Base-by-base conservation (phyloP, 202 grass and related monocot species). In the Dendrocalamus latiflorus region DNA sequence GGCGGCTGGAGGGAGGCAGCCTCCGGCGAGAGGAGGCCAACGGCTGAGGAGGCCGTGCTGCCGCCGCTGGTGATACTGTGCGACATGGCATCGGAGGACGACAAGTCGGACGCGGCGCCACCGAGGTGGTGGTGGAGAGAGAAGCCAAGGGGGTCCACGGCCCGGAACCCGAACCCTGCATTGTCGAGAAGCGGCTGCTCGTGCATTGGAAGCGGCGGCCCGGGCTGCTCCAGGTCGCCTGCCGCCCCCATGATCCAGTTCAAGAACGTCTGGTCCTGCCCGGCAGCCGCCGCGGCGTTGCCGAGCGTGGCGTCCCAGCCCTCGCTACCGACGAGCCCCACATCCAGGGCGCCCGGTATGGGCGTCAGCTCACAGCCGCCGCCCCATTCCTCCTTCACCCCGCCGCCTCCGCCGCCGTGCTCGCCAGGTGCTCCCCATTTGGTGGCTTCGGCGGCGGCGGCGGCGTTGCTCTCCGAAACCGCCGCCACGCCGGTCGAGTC, bases 221-320 rank as follows among this genome's bases (percentile, higher is more conserved):
- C 78, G 2, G 77, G 77, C 84, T 70, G 79, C 38, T 68, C 84
- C 74, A 71, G 65, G 53, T 91, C 87, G 17, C 90, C 94, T 22
- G 79, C 89, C 6, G 88, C 91, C 18, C 89, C 94, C 83, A 93
- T 93, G 87, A 93, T 86, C 94, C 94, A 97, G 86, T 92, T 86
- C 49, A 97, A 68, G 72, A 97, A 97, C 41, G 85, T 88, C 87
- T 97, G 94, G 60, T 91, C 91, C 64, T 91, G 94, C 3, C 79
- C 80, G 2, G 78, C 70, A 1, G 79, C 71, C 3, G 71, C 86
- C 15, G 83, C 88, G 2, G 89, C 69, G 67, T n/a, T 88, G 33
- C 85, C 85, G 67, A 96, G 84, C 76, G 86, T 87, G 68, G 86
- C 66, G 15, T 97, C 91, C 94, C 94, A 97, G 34, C 70, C 82